phyloP scores from a whole-genome alignment of 192 early-diverging fungal genomes.

The Umbelopsis isabellina region DNA sequence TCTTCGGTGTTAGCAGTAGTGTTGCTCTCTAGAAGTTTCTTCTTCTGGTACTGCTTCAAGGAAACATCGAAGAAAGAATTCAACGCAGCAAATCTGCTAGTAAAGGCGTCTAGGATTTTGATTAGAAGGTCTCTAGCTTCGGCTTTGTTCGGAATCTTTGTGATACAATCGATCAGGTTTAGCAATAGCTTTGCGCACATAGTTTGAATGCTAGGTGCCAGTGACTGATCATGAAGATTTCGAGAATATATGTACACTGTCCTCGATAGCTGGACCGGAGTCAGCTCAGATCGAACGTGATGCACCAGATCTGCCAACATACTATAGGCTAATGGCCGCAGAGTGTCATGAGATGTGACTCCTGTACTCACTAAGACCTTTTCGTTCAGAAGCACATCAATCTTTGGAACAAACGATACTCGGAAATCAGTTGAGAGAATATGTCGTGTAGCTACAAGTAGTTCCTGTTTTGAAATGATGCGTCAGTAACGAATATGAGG shows the following conservation, averaged over 20 bases:
- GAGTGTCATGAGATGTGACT: constrained; percentile 89
- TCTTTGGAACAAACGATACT: constrained; percentile 84
- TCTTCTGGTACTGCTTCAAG: constrained; percentile 58
- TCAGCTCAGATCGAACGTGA: constrained; percentile 87
- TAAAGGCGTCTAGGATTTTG: constrained; percentile 86
- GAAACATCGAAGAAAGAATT: constrained; percentile 65
- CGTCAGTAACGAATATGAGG: not conserved
- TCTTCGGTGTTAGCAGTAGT: constrained; percentile 36
- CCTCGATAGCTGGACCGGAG: constrained; percentile 74
- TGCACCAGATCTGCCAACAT: constrained; percentile 97
- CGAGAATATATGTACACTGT: constrained; percentile 92
- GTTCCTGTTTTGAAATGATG: constrained; percentile 59
- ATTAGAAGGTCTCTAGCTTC: constrained; percentile 74
- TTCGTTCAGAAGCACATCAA: constrained; percentile 93
- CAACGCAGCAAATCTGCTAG: constrained; percentile 73
- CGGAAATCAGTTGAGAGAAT: constrained; percentile 94
- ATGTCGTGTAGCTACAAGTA: constrained; percentile 92
- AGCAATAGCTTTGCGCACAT: constrained; percentile 95
- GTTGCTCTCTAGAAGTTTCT: constrained; percentile 43
- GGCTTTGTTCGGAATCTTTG: constrained; percentile 65
- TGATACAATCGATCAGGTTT: constrained; percentile 88
- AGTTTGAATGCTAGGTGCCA: constrained; percentile 92
- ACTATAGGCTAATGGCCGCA: constrained; percentile 91
- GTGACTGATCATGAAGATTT: constrained; percentile 90
- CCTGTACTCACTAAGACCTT: constrained; percentile 92